Evolutionary conservation across 352 stramenopile species (phyloP).

Genomic region (Globisporangium nagaii): DNA sequence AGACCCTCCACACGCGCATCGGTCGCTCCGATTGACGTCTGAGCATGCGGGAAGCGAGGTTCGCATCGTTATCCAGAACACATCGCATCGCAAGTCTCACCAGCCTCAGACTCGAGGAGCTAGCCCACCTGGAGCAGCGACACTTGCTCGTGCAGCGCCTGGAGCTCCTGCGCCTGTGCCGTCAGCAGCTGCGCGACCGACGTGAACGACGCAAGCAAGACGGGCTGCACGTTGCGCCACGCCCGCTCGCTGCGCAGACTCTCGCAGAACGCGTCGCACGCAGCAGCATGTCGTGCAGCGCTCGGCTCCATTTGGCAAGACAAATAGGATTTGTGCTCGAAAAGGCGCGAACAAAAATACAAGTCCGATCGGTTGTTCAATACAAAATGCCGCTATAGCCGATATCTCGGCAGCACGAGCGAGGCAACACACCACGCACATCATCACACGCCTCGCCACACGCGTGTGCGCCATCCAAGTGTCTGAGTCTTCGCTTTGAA

Average conservation of each 20-base stretch:
- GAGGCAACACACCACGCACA: too few species aligned
- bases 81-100: too few species aligned
- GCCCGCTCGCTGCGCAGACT: constrained; percentile 38
- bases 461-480: too few species aligned
- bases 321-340: constrained; percentile 3
- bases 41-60: not conserved
- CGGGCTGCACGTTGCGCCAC: constrained; percentile 61
- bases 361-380: too few species aligned
- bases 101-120: too few species aligned
- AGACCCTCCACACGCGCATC: not conserved
- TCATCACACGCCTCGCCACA: too few species aligned
- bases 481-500: too few species aligned
- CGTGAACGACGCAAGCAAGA: constrained; percentile 37
- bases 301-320: not conserved
- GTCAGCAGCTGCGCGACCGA: constrained; percentile 29
- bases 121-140: not conserved
- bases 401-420: too few species aligned
- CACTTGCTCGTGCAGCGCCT: constrained; percentile 8
- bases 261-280: constrained; percentile 6
- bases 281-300: too few species aligned
- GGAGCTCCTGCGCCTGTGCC: constrained; percentile 25
- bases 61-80: not conserved
- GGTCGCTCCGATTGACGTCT: not conserved
- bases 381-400: too few species aligned
- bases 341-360: too few species aligned